These are phyloP conservation scores for Sporisorium sorghi DNA, from an alignment of 1,284 basidiomycete genomes.

Conservation along the genomic window DNA sequence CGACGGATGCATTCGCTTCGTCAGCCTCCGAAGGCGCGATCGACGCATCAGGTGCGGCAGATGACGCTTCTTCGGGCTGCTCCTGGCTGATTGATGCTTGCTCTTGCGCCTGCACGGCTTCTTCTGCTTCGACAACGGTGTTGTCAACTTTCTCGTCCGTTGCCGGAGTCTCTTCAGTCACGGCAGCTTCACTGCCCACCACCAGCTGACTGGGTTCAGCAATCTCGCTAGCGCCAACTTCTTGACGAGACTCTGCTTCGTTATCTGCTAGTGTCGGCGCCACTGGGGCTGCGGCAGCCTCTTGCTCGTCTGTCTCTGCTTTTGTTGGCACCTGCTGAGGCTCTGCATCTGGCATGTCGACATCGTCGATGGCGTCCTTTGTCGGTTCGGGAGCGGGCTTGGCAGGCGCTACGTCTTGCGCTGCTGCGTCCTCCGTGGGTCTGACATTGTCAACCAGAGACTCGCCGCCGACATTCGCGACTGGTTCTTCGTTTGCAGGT, in stretches of 20 bases:
- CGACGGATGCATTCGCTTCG: neutral
- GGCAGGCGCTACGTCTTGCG: neutral
- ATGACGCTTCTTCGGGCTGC: neutral
- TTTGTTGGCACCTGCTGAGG: neutral
- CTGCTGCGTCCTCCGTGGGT: neutral
- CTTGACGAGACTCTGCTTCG: neutral
- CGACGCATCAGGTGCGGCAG: neutral
- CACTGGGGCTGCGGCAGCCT: neutral
- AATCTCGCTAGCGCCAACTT: neutral
- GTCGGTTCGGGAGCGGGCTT: neutral
- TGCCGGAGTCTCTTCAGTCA: neutral
- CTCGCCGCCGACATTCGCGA: neutral
- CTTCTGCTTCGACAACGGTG: neutral
- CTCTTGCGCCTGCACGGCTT: neutral
- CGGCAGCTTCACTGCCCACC: neutral
- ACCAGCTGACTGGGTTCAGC: neutral
- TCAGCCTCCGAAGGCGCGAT: neutral
- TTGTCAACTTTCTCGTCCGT: neutral
- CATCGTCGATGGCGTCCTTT: constrained; percentile 5
- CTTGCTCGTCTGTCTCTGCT: neutral
- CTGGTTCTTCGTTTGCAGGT: neutral
- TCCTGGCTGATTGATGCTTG: neutral
- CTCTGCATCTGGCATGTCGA: constrained; percentile 28
- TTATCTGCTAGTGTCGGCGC: neutral
- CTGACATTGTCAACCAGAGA: neutral